Base-by-base conservation (phyloP, 164 flowering plant genomes). In the Sedum album region DNA sequence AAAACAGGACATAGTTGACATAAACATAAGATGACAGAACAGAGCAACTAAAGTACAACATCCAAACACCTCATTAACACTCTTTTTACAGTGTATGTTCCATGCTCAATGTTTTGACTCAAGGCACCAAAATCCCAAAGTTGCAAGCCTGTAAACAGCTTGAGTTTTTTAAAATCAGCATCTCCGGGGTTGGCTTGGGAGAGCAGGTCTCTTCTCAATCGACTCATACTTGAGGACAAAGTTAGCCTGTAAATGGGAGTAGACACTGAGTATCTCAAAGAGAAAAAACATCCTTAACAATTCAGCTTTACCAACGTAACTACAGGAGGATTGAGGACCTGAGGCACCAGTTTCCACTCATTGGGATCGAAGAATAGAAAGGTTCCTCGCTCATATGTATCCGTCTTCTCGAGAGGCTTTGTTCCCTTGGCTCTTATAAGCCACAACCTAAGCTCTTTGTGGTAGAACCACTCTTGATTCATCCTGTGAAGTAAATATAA, bases 311-410 rank as follows among this genome's bases (percentile, higher is more conserved):
- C 11, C 8, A 9, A 49, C 2, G 60, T 53, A 53, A 53, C 28
- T 53, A 23, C 21, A 25, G 60, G 26, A 3, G 13, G 11, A 53
- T 53, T 6, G 38, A 7, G 28, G 8, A 53, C 60, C 60, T 53
- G 26, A 53, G 1, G 28, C 28, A 53, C 17, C 6, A 25, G 2
- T 13, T 23, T 21, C 60, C 60, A 53, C 60, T 21, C 28, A 7
- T 23, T 53, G 60, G 60, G 60, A 53, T 23, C 26, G 17, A 53
- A 53, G 8, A 21, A 21, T 10, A 21, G 21, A 13, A 53, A 53
- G 28, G 60, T 14, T 53, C 60, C 60, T 53, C 60, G 60, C 60
- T 53, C 60, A 53, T 53, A 53, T 53, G 60, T 25, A 30, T 53
- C 28, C 1, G 60, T 53, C 28, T 25, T 53, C 60, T 21, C 60